Base-by-base conservation (phyloP, 768 basidiomycete genomes). In the Macrolepiota fuliginosa region DNA sequence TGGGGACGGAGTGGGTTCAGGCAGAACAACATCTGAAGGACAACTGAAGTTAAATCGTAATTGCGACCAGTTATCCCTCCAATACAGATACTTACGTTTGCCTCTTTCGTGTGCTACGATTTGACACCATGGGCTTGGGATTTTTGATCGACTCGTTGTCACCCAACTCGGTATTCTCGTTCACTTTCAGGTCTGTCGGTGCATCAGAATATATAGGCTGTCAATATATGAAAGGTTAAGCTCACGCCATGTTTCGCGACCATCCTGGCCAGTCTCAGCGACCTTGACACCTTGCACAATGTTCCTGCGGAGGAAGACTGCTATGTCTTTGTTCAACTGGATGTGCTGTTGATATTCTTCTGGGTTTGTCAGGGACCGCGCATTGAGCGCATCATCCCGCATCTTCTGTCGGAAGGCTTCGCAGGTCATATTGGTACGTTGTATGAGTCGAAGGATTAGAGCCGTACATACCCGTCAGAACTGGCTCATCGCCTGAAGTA, bases 161-260 rank as follows among this genome's bases (percentile, higher is more conserved):
- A 4, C 94, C 96, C 7, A 96, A 77, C 68, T 97, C 96, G 0
- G 93, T 96, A 57, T 95, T 81, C 46, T 86, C 75, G 2, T 88
- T 94, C 49, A 96, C 78, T 42, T 83, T 83, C 32, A 97, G 71
- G 61, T 81, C 93, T 94, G 46, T 1, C 39, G 37, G 17, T 4
- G 66, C 4, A n/a, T 22, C 22, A n/a, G 37, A 36, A 36, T 64
- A 40, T 49, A 47, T 39, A 39, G 39, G 17, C 50, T 25, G 10
- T 49, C 36, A 52, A 52, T 4, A 37, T 45, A 12, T 22, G 36
- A 22, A 42, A 47, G 19, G 32, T 19, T 2, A 54, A 27, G 66
- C 83, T 64, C 70, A 90, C 89, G 83, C 82, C 86, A 91, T 32
- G 81, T 76, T 29, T 83, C 84, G 35, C 76, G 69, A 13, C 62